Base-by-base conservation (phyloP, 2,329 filamentous ascomycete genomes). In the Hypomyces perniciosus region DNA sequence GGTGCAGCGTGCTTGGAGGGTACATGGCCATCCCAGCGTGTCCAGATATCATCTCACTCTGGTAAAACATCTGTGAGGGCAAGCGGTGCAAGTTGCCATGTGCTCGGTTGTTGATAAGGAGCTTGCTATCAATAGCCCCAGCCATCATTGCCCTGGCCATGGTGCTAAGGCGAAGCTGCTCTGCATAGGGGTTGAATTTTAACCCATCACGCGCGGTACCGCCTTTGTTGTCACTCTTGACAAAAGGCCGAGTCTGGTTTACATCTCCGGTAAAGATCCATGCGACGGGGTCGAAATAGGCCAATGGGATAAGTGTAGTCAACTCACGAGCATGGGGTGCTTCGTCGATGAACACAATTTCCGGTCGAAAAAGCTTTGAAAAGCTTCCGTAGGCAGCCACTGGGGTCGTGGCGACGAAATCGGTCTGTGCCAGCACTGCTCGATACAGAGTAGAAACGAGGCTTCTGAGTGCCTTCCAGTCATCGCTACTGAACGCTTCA, bases 311-410 rank as follows among this genome's bases (percentile, higher is more conserved):
- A 13, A 77, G 56, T 0, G 69, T 71, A 0, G 73, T 74, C 0
- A 76, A 59, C 55, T 77, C 74, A 12, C 73, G 61, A 0, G 72
- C 71, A 41, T 77, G 73, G 0, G 72, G 70, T 0, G 72, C 70
- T 64, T 95, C 89, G 40, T 91, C 90, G 56, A 95, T 88, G 62
- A 95, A 91, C 1, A 93, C 81, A 56, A 95, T 84, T 59, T 93
- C 87, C 0, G 90, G 88, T 56, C 86, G 85, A 31, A 90, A 89
- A 6, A 90, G 61, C 2, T 61, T 64, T 0, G 64, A 57, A 33
- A 76, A 72, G 0, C 60, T 56, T 0, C 66, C 66, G 4, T 63
- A 67, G 0, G 71, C 68, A 3, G 72, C 71, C 1, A 75, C 73
- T 0, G 74, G 73, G 1, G 74, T 76, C 0, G 73, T 73, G 0